Evolutionary conservation across 192 early-diverging fungal genomes (phyloP).

Genomic region (Linnemannia exigua): DNA sequence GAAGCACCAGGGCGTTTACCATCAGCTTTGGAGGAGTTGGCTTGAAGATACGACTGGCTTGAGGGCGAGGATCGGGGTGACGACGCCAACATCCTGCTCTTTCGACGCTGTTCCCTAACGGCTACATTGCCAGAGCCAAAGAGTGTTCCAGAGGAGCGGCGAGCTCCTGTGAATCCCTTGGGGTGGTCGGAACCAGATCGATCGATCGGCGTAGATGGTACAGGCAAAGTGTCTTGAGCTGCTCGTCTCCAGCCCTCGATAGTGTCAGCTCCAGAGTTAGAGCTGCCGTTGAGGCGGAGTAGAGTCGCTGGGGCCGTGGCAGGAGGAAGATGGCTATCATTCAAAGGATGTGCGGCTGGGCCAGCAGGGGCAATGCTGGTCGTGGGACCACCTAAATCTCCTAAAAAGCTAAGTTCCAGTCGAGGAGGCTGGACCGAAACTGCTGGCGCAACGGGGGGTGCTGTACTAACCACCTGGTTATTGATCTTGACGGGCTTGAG

Average conservation of each 20-base stretch:
- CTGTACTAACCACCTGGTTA: conserved; percentile 34
- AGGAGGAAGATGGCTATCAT: conserved; percentile 18
- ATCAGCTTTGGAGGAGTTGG: conserved; percentile 27
- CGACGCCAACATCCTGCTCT: conserved; percentile 25
- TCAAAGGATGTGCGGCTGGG: background rate
- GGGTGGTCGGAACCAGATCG: conserved; percentile 2
- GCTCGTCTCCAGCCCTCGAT: conserved; percentile 27
- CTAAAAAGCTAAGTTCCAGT: conserved; percentile 53
- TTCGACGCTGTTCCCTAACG: conserved; percentile 50
- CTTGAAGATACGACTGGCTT: conserved; percentile 1
- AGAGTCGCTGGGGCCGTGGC: conserved; percentile 28
- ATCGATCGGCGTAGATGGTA: background rate
- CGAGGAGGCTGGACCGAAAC: conserved; percentile 53
- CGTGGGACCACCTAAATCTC: background rate
- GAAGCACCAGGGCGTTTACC: conserved; percentile 36
- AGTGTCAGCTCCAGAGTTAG: conserved; percentile 20
- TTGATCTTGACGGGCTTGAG: conserved; percentile 47
- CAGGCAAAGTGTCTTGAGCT: conserved; percentile 34
- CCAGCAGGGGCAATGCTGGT: background rate
- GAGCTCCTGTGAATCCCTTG: conserved; percentile 27
- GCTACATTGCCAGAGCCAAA: conserved; percentile 39
- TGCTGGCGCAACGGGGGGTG: conserved; percentile 16
- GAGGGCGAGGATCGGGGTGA: conserved; percentile 20
- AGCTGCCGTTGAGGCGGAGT: background rate
- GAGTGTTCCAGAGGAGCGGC: conserved; percentile 36